phyloP scores from a whole-genome alignment of 345 rosid species.

The Anacardium occidentale region DNA sequence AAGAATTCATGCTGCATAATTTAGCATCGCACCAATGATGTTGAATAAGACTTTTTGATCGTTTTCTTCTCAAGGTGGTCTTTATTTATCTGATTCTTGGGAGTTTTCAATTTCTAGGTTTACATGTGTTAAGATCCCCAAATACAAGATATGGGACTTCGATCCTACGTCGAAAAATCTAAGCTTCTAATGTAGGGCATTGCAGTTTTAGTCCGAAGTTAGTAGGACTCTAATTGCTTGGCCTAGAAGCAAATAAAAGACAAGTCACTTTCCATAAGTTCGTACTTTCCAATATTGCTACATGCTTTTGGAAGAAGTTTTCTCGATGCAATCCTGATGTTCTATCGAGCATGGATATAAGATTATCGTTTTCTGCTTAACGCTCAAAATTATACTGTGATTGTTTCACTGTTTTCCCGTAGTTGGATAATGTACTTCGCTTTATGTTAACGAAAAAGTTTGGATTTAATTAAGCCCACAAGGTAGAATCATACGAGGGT shows the following conservation, averaged over 20 bases:
- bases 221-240: no score
- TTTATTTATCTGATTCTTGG: not conserved
- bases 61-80: not conserved
- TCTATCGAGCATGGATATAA: not conserved
- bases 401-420: not conserved
- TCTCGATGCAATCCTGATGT: not conserved
- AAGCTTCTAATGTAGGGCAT: no score
- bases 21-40: not conserved
- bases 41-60: not conserved
- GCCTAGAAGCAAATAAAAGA: slow-evolving; percentile 49
- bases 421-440: not conserved
- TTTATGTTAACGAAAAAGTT: slow-evolving; percentile 49
- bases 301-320: not conserved
- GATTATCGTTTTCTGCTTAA: not conserved
- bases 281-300: not conserved
- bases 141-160: no score
- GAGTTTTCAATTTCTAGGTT: slow-evolving; percentile 25
- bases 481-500: no score
- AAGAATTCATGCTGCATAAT: no score
- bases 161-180: no score
- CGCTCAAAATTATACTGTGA: not conserved
- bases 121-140: no score
- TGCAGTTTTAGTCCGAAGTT: no score
- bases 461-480: slow-evolving; percentile 73
- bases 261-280: not conserved